Base-by-base conservation (phyloP, 1,284 basidiomycete species). In the Crepidotus sp. region DNA sequence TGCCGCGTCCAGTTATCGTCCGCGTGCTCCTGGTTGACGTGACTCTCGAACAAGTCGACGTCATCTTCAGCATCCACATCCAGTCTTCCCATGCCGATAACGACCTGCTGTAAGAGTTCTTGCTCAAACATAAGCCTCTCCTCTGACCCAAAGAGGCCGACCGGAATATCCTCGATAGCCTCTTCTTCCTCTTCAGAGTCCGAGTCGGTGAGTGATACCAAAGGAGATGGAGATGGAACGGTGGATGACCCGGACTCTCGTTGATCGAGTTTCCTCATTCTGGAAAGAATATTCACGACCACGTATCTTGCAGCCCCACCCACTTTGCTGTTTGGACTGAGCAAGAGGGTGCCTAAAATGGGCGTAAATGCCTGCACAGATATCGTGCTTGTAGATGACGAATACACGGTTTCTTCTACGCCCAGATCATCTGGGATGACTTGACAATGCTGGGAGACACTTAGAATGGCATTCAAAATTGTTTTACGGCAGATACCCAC, bases 331-430 rank as follows among this genome's bases (percentile, higher is more conserved):
- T 89, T 91, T 10, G 82, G 74, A 59, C 83, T 92, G 43, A 96
- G 76, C 17, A 98, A 71, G 29, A 98, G 69, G 0, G 89, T 87
- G 39, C 90, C 93, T 14, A 98, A 73, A 40, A 97, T 81, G 4
- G 92, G 89, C 2, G 93, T 95, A 66, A 98, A 97, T 7, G 85
- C 78, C 55, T 85, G 80, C 4, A 92, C 86, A 38, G 81, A 76
- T 40, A 97, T 79, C 40, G 61, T 60, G 36, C 61, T 57, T 1
- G 61, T 59, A 10, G 61, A 55, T n/a, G 64, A 61, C 26, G 62
- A 57, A 52, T 63, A 61, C 21, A 51, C 40, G 15, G 60, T 53
- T 40, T 68, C 59, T 48, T 66, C 65, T 34, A 60, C 55, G 29
- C 55, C 52, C 33, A 63, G 57, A 49, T 73, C 70, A 53, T 73